Conservation (phyloP, 352 stramenopile species). For the Halophytophthora batemanensis region DNA sequence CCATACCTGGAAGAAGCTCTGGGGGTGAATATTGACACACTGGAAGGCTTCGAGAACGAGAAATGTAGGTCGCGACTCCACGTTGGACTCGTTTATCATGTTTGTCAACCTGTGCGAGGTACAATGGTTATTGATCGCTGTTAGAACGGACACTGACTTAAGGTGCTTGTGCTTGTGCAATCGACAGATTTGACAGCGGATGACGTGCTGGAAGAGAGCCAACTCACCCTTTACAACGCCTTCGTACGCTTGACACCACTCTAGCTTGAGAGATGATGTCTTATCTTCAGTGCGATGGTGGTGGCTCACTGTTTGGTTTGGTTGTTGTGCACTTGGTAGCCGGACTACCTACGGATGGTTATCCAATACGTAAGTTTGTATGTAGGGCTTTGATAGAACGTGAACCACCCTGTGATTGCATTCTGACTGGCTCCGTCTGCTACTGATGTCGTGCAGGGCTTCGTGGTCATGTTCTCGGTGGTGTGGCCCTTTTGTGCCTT, state of each 20-base stretch:
- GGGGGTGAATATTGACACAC: conserved; percentile 62
- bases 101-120: too few species aligned
- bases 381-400: too few species aligned
- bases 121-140: background rate
- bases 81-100: too few species aligned
- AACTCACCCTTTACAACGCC: conserved; percentile 75
- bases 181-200: conserved; percentile 77
- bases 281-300: background rate
- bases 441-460: conserved; percentile 41
- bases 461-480: conserved; percentile 87
- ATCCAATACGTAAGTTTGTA: conserved; percentile 80
- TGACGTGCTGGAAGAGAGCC: conserved; percentile 79
- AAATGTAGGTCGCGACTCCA: conserved; percentile 38
- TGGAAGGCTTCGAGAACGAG: conserved; percentile 83
- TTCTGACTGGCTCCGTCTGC: conserved; percentile 4
- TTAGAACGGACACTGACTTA: background rate
- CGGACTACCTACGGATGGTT: conserved; percentile 83
- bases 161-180: background rate
- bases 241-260: conserved; percentile 52
- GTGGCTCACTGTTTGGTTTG: conserved; percentile 6
- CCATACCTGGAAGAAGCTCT: conserved; percentile 84
- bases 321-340: conserved; percentile 23
- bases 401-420: conserved; percentile 2
- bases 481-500: conserved; percentile 85
- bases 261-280: background rate